Evolutionary conservation across 345 rosid species (phyloP), one percentile per base, ranked within the genome.

Genomic region (Corymbia maculata): DNA sequence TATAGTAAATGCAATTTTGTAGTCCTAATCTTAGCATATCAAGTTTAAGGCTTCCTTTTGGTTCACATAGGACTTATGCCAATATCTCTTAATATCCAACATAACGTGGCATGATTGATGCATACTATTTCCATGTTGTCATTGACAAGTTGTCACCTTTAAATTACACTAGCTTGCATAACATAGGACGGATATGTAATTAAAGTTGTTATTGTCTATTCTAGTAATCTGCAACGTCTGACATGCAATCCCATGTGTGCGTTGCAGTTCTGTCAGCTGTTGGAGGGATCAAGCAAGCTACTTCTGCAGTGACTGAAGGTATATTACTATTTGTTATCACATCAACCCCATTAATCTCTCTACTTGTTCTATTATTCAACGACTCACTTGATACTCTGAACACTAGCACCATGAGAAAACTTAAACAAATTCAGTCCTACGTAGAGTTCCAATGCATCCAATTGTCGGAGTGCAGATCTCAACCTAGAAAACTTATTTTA

Each of bases 261-360:
- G 2, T 80, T 49, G 88, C 90, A 94, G 96, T 94, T 53, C 75
- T 93, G 59, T 94, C 95, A 6, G 94, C 94, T 5, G 94, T 94
- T 8, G 94, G 93, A 52, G 94, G 94, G 42, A 89, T 94, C 86
- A 94, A 88, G 88, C 53, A 88, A 86, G 86, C 86, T 51, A 84
- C 86, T 36, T 84, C 85, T 44, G 85, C 85, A 47, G 86, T 36
- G 32, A 84, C 50, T 22, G 53, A 84, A 80, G 75, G 75, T 64
- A 64, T 64, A 64, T 64, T 64, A n/a, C 8, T n/a, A n/a, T 64
- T n/a, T n/a, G 1, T 55, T 55, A 5, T 55, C 61, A 22, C 61
- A 22, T 55, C 28, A 55, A 55, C 61, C 9, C 28, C 1, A 9
- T 22, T 55, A 55, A 61, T 55, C 61, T 55, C 61, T 55, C 61